Evolutionary conservation across 495 filamentous ascomycete genomes (phyloP), one percentile per base, ranked within the genome.

Genomic region (Echria macrotheca): DNA sequence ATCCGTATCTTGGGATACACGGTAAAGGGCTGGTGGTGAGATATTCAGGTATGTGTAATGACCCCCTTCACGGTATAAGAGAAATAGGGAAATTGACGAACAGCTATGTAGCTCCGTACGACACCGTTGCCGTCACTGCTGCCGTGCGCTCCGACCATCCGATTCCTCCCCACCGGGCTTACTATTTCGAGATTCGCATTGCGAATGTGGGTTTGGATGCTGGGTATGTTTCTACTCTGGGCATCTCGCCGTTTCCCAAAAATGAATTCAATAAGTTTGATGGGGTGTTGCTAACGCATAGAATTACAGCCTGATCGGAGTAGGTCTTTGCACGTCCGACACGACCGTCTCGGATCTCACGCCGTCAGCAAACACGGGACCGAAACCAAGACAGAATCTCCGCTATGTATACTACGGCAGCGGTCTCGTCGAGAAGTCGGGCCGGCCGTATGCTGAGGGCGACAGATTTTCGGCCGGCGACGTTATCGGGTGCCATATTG

Each of bases 401-500:
- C 18, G 26, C 19, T 46, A 25, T 21, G 12, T 46, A n/a, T 46
- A 46, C 31, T 15, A 23, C 7, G 44, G 44, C 11, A 11, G 10
- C 3, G 44, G 44, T 11, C 17, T 18, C 9, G 44, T 46, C 11
- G 19, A 22, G 21, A 22, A 25, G 18, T 35, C 44, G 8, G 29
- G 29, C 2, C 1, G 23, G 19, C 22, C 14, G 29, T n/a, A 11
- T 32, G 44, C 12, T 5, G 17, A 19, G 17, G 44, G 18, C 23
- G 18, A 24, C 17, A 2, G 3, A 11, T 46, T 36, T 19, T 28
- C 17, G 11, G 12, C 28, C 2, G 44, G 44, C 17, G 44, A 46
- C 18, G 18, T 46, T 10, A 36, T 46, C 31, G 44, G 44, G 11
- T 46, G 44, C 44, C 44, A 46, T 36, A 31, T 46, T 21, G 44